These are phyloP conservation scores for Priceomyces haplophilus DNA, from an alignment of 805 yeast species.

Conservation along the genomic window DNA sequence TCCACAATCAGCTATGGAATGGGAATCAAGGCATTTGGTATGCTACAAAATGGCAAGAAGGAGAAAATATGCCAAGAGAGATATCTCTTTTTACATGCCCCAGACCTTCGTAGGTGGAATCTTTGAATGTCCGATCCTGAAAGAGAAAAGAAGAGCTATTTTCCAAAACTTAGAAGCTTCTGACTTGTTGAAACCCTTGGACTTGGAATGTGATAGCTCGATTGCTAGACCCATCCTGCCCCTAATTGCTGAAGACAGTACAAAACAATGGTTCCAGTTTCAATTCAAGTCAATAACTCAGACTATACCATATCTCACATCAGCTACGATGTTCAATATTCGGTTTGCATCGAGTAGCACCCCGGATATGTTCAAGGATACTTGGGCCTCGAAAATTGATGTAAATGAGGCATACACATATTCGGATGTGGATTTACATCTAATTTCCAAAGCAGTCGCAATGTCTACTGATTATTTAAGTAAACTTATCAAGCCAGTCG, in stretches of 20 bases:
- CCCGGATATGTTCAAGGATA: conserved; percentile 25
- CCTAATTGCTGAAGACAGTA: conserved; percentile 54
- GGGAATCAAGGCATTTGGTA: conserved; percentile 27
- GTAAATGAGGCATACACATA: conserved; percentile 51
- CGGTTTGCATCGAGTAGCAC: conserved; percentile 32
- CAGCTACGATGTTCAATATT: conserved; percentile 42
- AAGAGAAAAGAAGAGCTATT: conserved; percentile 20
- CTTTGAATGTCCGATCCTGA: conserved; percentile 46
- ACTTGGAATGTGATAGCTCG: conserved; percentile 32
- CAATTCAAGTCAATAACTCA: conserved; percentile 30
- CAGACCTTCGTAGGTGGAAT: conserved; percentile 63
- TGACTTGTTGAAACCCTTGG: conserved; percentile 15
- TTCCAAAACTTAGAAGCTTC: conserved; percentile 14
- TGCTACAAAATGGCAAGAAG: conserved; percentile 61
- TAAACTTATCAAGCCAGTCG: conserved; percentile 20
- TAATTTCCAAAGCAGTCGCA: conserved; percentile 27
- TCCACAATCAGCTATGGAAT: conserved; percentile 20
- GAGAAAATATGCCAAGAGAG: conserved; percentile 47
- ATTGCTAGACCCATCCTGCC: conserved; percentile 51
- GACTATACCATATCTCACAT: conserved; percentile 56
- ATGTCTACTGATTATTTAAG: conserved; percentile 20
- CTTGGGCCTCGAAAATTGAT: conserved; percentile 49
- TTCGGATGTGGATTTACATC: conserved; percentile 32
- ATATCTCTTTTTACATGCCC: conserved; percentile 50
- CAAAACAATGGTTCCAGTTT: conserved; percentile 44